A percentile compares a stretch with the other conserved stretches of the same genome.
phyloP scores from a whole-genome alignment of 2,329 filamentous ascomycete species.

The Lecanicillium sp. region DNA sequence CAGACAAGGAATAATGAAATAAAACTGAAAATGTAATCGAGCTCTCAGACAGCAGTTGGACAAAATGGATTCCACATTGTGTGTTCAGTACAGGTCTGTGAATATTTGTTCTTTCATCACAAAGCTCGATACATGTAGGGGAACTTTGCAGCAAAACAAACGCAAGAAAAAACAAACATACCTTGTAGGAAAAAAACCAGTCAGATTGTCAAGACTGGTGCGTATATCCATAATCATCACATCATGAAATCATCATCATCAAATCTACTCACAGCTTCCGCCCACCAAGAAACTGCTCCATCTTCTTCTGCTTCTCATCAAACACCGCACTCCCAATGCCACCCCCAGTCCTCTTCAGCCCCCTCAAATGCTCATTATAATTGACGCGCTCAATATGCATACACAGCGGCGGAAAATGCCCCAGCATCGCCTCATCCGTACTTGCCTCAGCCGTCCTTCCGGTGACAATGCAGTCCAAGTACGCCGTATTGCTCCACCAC shows the following conservation, averaged over 20 bases:
- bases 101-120: constrained; percentile 65
- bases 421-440: too few relatives aligned
- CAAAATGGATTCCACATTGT: constrained; percentile 61
- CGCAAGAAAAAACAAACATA: constrained; percentile 23
- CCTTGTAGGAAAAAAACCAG: constrained; percentile 18
- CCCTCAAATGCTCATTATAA: constrained; percentile 59
- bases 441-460: not conserved
- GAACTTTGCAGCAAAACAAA: constrained; percentile 9
- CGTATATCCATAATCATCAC: not conserved
- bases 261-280: constrained; percentile 17
- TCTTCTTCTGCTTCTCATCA: constrained; percentile 66
- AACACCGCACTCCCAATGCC: constrained; percentile 73
- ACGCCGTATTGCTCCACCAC: constrained; percentile 47
- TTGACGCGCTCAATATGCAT: constrained; percentile 55
- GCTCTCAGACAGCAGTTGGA: constrained; percentile 76
- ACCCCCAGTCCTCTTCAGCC: constrained; percentile 70
- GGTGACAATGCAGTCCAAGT: constrained; percentile 24
- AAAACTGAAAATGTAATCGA: constrained; percentile 11
- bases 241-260: constrained; percentile 14
- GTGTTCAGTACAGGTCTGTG: constrained; percentile 81
- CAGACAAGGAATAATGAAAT: constrained; percentile 8
- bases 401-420: constrained; percentile 31
- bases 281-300: constrained; percentile 62
- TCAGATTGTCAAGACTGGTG: not conserved
- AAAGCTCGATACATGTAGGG: constrained; percentile 13